Base-by-base conservation (phyloP, 2,329 filamentous ascomycete genomes). In the Hirsutella thompsonii region DNA sequence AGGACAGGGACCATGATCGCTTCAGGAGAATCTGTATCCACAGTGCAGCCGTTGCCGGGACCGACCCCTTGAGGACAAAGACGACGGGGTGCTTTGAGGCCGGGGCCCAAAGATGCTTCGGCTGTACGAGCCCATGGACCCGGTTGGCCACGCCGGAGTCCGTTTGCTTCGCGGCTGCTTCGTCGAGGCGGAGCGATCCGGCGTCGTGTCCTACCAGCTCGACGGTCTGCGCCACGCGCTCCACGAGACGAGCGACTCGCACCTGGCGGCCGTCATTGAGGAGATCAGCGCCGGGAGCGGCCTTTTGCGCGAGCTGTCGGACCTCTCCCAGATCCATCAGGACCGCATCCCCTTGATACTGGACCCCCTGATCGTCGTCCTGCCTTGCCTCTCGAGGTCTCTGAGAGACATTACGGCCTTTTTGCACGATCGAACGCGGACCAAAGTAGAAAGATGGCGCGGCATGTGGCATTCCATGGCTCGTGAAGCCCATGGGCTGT, bases 391-490 rank as follows among this genome's bases (percentile, higher is more conserved):
- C 16, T 64, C 62, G 40, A 66, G 61, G 42, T 70, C 69, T 1
- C 54, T 80, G 14, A 55, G 62, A 34, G 73, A 78, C 45, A 78
- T 80, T 47, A 66, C 57, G 33, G 46, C 44, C 8, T 67, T 67
- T 53, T 69, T 74, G 49, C 66, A 74, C 28, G 68, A 78, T 50
- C 66, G 61, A 29, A 61, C 61, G 4, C 47, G 68, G 34, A 59
- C 62, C 16, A 67, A 65, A 41, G 63, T 69, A 45, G 58, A 64
- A 29, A 66, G 74, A 41, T 80, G 76, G 76, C 64, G 67, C 34
- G 66, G 64, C 47, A 78, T 79, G 72, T 75, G 70, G 50, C 65
- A 76, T 52, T 57, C 60, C 5, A 66, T 79, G 65, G 66, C 63
- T 8, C 62, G 68, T 20, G 71, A 79, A 50, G 67, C 66, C 3